Evolutionary conservation across 805 yeast species (phyloP).

Genomic region (Blastobotrys peoriensis): DNA sequence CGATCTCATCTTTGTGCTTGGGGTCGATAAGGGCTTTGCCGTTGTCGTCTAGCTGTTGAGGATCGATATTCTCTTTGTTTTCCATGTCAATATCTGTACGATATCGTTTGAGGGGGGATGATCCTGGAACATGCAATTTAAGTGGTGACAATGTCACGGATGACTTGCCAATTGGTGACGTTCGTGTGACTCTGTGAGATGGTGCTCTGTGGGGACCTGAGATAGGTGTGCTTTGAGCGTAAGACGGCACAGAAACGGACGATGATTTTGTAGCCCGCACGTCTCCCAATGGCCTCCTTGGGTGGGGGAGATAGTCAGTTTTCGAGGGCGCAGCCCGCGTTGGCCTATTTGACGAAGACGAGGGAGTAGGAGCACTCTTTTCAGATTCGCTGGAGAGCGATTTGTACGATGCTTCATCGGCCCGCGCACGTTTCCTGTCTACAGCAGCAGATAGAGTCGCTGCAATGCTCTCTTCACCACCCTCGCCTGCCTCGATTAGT

Average conservation of each 20-base stretch:
- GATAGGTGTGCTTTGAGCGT: not conserved
- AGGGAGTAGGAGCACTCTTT: not conserved
- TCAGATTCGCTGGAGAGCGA: not conserved
- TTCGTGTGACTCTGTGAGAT: not conserved
- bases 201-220: not conserved
- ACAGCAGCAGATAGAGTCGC: not conserved
- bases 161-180: slow-evolving; percentile 1
- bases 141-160: not conserved
- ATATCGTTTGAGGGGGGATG: not conserved
- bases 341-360: not conserved
- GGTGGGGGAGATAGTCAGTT: not conserved
- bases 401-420: not conserved
- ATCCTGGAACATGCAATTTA: not conserved
- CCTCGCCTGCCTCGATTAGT: not conserved
- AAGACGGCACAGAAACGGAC: not conserved
- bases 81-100: not conserved
- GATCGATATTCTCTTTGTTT: slow-evolving; percentile 2
- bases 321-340: not conserved
- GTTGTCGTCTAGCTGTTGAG: not conserved
- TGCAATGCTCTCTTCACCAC: not conserved
- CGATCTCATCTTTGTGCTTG: not conserved
- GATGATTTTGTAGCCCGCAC: not conserved
- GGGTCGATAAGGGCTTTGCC: not conserved
- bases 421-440: not conserved
- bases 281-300: not conserved